Conservation (phyloP, 1,284 basidiomycete species). For the Trametes pubescens region DNA sequence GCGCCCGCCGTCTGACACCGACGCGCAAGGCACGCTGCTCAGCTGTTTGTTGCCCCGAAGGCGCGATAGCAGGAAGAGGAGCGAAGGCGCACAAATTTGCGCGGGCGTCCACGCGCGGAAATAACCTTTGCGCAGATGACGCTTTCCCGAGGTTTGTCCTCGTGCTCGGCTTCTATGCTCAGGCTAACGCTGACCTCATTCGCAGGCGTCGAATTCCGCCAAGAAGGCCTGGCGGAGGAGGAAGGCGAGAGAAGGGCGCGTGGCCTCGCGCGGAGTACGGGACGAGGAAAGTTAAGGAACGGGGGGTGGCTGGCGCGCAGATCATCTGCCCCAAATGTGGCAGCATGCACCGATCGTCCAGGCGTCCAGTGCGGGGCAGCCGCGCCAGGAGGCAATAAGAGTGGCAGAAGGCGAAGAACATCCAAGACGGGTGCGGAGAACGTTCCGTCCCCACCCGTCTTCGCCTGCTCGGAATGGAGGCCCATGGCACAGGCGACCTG, state of each 20-base stretch:
- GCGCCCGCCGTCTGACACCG: slow-evolving; percentile 3
- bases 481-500: slow-evolving; percentile 7
- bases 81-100: slow-evolving; percentile 8
- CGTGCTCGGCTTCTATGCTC: slow-evolving; percentile 9
- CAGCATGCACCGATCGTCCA: slow-evolving; percentile 19
- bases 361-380: slow-evolving; percentile 12
- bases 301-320: slow-evolving; percentile 14
- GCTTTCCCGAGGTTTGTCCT: slow-evolving; percentile 17
- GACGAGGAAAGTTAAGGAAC: slow-evolving; percentile 16
- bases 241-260: slow-evolving; percentile 13
- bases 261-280: slow-evolving; percentile 15
- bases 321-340: slow-evolving; percentile 13
- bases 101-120: slow-evolving; percentile 4
- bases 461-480: slow-evolving; percentile 13
- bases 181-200: slow-evolving; percentile 14
- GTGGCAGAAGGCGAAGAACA: slow-evolving; percentile 16
- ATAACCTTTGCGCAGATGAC: slow-evolving; percentile 18
- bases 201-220: slow-evolving; percentile 5
- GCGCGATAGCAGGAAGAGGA: slow-evolving; percentile 1
- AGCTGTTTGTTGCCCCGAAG: slow-evolving; percentile 8
- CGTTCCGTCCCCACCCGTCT: slow-evolving; percentile 10
- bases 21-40: slow-evolving; percentile 14
- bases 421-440: slow-evolving; percentile 11
- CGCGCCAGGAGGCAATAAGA: slow-evolving; percentile 16
- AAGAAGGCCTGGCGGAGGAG: background rate